Evolutionary conservation across 2,329 filamentous ascomycete genomes (phyloP).

Genomic region (Aspergillus novoparasiticus): DNA sequence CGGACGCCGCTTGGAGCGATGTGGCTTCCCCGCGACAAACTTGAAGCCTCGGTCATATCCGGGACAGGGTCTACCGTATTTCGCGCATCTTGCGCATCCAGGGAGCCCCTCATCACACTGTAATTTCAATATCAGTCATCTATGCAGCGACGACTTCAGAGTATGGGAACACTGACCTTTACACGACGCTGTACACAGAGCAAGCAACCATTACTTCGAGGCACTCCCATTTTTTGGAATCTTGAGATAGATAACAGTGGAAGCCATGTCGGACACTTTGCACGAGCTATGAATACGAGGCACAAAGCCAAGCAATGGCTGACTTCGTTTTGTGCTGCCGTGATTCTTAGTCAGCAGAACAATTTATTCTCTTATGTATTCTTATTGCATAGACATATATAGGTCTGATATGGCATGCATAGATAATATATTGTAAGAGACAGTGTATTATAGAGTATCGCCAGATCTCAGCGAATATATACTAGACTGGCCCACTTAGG

Average conservation of each 20-base stretch:
- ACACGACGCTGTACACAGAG: conserved; percentile 32
- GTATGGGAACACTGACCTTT: conserved; percentile 20
- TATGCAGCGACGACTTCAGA: neutral
- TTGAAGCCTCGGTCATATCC: conserved; percentile 38
- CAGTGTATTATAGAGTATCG: too few species aligned
- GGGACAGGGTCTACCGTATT: conserved; percentile 35
- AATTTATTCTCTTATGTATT: neutral
- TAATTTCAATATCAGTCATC: conserved; percentile 5
- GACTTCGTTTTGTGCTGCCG: neutral
- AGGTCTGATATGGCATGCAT: too few species aligned
- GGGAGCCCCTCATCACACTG: conserved; percentile 39
- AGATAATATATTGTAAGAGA: too few species aligned
- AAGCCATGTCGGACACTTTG: neutral
- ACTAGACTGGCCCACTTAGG: too few species aligned
- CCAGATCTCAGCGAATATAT: too few species aligned
- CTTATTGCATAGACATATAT: neutral
- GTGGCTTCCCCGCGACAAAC: conserved; percentile 36
- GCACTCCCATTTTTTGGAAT: conserved; percentile 21
- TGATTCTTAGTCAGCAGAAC: neutral
- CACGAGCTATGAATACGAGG: conserved; percentile 1
- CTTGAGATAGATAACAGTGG: too few species aligned
- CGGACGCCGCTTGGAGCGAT: conserved; percentile 22
- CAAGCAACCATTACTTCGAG: conserved; percentile 30
- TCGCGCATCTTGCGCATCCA: conserved; percentile 36
- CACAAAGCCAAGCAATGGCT: neutral